Conservation (phyloP, 257 asterid genomes). For the Galeopsis tetrahit region DNA sequence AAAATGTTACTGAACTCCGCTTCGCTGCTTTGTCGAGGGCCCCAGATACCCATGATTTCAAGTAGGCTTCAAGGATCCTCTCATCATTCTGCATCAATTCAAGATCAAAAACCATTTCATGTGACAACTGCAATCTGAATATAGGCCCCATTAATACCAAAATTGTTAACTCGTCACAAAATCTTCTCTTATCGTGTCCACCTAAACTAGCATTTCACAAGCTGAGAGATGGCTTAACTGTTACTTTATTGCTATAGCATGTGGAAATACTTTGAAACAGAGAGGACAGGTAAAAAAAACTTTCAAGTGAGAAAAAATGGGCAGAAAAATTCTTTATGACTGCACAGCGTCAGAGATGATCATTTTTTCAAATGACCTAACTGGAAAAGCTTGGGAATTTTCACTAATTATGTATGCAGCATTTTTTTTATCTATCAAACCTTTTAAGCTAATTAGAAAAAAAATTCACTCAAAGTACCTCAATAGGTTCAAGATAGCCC, state of each 20-base stretch:
- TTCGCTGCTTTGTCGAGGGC: constrained; percentile 81
- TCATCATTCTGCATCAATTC: constrained; percentile 71
- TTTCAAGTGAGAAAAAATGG: background rate
- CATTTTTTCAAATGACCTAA: background rate
- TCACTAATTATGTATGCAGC: background rate
- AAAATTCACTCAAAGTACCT: constrained; percentile 54
- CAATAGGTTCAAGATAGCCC: constrained; percentile 87
- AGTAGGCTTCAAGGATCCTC: constrained; percentile 77
- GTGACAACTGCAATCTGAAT: background rate
- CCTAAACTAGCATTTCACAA: background rate
- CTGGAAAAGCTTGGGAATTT: background rate
- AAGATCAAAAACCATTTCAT: constrained; percentile 15
- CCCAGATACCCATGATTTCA: constrained; percentile 84
- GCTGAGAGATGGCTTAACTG: background rate
- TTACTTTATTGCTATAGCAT: background rate
- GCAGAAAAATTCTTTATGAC: background rate
- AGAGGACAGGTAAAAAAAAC: background rate
- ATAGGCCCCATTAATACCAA: background rate
- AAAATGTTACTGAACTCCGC: constrained; percentile 62
- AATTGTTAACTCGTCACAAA: background rate
- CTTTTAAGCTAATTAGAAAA: background rate
- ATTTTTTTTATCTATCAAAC: background rate
- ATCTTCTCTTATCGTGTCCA: background rate
- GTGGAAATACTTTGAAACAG: background rate
- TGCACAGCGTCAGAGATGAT: background rate